Evolutionary conservation across 2,329 filamentous ascomycete genomes (phyloP), one percentile per base, ranked within the genome.

Genomic region (Hymenoscyphus infarciens): DNA sequence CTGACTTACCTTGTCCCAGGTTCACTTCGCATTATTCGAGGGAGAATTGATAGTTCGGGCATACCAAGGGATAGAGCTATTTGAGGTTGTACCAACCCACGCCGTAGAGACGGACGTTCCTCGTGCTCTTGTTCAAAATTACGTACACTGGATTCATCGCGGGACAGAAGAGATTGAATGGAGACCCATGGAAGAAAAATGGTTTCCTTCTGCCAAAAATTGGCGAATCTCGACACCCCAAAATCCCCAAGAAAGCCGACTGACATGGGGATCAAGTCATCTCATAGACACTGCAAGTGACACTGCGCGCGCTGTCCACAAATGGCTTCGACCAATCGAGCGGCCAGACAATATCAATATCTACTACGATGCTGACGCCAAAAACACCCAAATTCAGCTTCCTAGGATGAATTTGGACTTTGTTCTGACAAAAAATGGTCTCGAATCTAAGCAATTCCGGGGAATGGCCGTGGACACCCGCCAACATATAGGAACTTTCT

Each of bases 401-500:
- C 81, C 82, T 0, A 74, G 79, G 1, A 69, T 84, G 0, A 76
- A 78, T 3, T 71, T 86, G 0, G 74, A 76, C 0, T 87, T 87
- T 63, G 69, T 63, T 6, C 59, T 83, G 0, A 65, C 67, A 1
- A 16, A 62, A 1, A 58, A 66, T 0, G 49, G 52, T 0, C 64
- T 86, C 2, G 61, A 68, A 16, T 85, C 80, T 0, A 77, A 76
- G 5, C 78, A 86, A 61, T 82, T 81, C 61, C 75, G 77, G 0
- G 81, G 79, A 1, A 82, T 84, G 78, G 64, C 68, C 0, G 67
- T 87, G 1, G 82, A 85, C 64, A 15, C 63, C 0, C 31, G 75
- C 11, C 83, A 85, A 66, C 68, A 70, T 1, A 68, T 84, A 1
- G 80, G 87, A 0, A 84, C 83, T 0, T 79, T 83, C 67, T 82